A percentile compares a stretch with the other conserved stretches of the same genome.
Conservation (phyloP, 2,329 filamentous ascomycete species). For the Verticillium longisporum region DNA sequence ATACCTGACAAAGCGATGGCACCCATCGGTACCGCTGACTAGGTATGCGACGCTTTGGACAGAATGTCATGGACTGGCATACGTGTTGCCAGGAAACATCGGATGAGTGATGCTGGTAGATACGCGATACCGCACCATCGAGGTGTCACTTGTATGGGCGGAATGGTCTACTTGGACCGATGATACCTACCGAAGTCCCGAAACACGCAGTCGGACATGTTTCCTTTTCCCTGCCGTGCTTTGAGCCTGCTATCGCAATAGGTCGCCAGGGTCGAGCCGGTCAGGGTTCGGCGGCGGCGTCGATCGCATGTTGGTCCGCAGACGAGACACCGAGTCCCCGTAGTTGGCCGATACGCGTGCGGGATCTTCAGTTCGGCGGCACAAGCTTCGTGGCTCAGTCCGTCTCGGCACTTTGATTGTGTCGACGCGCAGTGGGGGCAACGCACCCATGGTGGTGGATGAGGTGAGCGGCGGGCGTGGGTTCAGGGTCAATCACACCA, state of each 20-base stretch:
- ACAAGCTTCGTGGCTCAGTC: neutral
- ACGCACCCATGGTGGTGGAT: slow-evolving; percentile 11
- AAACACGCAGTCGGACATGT: neutral
- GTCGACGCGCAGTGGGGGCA: slow-evolving; percentile 1
- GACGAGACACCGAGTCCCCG: neutral
- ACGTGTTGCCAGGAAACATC: neutral
- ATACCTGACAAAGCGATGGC: no score
- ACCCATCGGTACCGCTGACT: neutral
- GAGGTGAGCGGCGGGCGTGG: slow-evolving; percentile 5
- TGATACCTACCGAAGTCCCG: neutral
- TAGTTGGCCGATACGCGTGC: neutral
- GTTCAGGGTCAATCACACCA: slow-evolving; percentile 1
- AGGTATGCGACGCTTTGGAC: neutral
- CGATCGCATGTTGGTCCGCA: neutral
- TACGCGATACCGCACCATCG: neutral
- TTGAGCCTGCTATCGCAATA: neutral
- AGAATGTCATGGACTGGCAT: neutral
- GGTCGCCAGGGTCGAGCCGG: neutral
- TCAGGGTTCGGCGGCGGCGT: neutral
- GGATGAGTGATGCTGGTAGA: neutral
- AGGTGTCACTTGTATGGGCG: neutral
- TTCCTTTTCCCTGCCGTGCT: neutral
- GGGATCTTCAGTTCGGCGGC: neutral
- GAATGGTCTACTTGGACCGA: neutral
- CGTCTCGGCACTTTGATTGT: neutral